Conservation (phyloP, 805 yeast species). For the Candida bentonensis region DNA sequence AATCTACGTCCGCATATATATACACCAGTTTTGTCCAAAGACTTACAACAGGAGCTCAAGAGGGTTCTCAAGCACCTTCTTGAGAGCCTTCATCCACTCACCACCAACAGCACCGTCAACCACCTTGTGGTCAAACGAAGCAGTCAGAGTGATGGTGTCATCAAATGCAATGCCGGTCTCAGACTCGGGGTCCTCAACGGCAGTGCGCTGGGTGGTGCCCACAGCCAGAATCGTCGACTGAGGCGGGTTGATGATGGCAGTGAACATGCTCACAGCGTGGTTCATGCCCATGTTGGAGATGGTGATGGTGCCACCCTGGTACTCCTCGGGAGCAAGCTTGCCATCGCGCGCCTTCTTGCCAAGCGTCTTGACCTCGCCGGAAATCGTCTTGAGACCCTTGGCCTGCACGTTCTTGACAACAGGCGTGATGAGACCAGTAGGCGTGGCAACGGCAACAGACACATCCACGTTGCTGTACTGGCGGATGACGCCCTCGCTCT, state of each 20-base stretch:
- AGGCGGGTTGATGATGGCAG: conserved; percentile 97
- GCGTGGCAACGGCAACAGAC: conserved; percentile 97
- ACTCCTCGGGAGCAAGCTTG: conserved; percentile 90
- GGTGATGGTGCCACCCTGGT: conserved; percentile 98
- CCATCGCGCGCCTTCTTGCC: conserved; percentile 94
- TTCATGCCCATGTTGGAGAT: conserved; percentile 99
- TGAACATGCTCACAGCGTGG: conserved; percentile 80
- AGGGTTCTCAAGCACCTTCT: conserved; percentile 88
- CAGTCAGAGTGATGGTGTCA: conserved; percentile 81
- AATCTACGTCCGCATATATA: background rate
- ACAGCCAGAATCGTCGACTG: conserved; percentile 89
- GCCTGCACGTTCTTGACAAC: conserved; percentile 78
- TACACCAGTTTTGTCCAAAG: background rate
- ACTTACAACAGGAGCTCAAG: conserved; percentile 69
- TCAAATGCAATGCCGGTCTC: conserved; percentile 89
- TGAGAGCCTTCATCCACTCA: conserved; percentile 88
- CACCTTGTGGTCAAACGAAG: conserved; percentile 95
- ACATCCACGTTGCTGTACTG: conserved; percentile 87
- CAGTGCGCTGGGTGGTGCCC: conserved; percentile 84
- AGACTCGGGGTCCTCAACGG: conserved; percentile 81
- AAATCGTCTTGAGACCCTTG: conserved; percentile 75
- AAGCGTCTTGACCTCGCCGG: conserved; percentile 73
- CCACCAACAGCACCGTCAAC: conserved; percentile 98
- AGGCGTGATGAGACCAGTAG: conserved; percentile 94
- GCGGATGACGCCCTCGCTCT: conserved; percentile 77